These are phyloP conservation scores for Avena eriantha DNA, from an alignment of 176 grass and related monocot species.

Conservation along the genomic window DNA sequence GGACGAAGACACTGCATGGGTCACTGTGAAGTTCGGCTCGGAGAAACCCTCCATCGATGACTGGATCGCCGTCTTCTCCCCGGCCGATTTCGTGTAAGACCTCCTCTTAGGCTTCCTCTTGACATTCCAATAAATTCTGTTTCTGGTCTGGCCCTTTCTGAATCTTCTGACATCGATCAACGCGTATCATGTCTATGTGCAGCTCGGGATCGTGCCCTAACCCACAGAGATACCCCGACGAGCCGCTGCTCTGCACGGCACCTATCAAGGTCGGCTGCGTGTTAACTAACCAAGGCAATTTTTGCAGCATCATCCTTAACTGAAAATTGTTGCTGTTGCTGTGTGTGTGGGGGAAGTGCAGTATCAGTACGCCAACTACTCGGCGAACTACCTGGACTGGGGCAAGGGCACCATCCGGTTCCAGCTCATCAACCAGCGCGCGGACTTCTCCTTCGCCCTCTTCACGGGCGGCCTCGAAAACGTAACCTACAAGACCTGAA, in stretches of 20 bases:
- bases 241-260: constrained; percentile 80
- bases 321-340: background rate
- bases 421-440: constrained; percentile 86
- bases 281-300: background rate
- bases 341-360: constrained; percentile 28
- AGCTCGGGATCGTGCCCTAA: constrained; percentile 63
- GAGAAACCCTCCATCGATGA: constrained; percentile 53
- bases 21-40: constrained; percentile 58
- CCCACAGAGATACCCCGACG: constrained; percentile 39
- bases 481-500: background rate
- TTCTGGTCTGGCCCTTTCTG: background rate
- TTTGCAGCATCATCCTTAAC: too few species aligned
- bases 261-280: constrained; percentile 70
- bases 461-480: constrained; percentile 73
- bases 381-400: constrained; percentile 53
- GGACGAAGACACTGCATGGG: constrained; percentile 76
- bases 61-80: constrained; percentile 93
- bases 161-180: background rate
- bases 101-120: background rate
- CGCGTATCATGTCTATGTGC: background rate
- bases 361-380: constrained; percentile 85
- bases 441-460: constrained; percentile 78
- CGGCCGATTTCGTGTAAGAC: constrained; percentile 67
- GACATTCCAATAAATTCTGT: background rate
- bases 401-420: constrained; percentile 69